Evolutionary conservation across 768 basidiomycete genomes (phyloP), one percentile per base, ranked within the genome.

Genomic region (Kwoniella sp.): DNA sequence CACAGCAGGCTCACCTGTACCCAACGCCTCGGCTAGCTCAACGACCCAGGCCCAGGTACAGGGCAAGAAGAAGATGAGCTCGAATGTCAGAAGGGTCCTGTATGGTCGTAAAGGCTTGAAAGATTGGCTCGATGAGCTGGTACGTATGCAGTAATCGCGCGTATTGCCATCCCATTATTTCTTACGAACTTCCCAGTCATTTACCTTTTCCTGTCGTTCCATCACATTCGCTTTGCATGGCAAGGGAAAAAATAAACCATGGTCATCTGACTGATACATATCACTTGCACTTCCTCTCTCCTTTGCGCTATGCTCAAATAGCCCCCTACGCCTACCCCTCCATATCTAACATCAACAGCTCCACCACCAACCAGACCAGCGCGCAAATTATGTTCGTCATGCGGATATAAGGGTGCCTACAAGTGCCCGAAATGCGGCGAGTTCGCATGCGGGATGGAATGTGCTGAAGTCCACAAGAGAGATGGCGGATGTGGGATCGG

Each of bases 401-500:
- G 77, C 63, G 77, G 77, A 0, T 79, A 77, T 55, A 48, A 68
- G 22, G 77, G 77, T 9, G 64, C 64, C 13, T 79, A 79, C 51
- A 55, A 67, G 25, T 79, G 77, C 47, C 56, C 55, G 7, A 36
- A 74, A 40, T 79, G 77, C 63, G 73, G 53, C 24, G 77, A 79
- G 63, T 79, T 67, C 65, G 65, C 63, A 44, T 79, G 77, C 61
- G 69, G 71, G 51, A 65, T 63, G 50, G 60, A 21, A 1, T 79
- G 77, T 63, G 1, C 74, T 50, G 76, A 68, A 5, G 55, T 68
- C 10, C 76, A 79, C 62, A 70, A 69, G 44, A 60, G 73, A 19
- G 77, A 79, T 59, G 77, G 76, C 1, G 77, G 73, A 13, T 79
- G 77, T 63, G 77, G 77, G 3, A 58, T 78, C 19, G 77, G 77